Base-by-base conservation (phyloP, 202 grass and related monocot species). In the Schoenoplectus tabernaemontani region DNA sequence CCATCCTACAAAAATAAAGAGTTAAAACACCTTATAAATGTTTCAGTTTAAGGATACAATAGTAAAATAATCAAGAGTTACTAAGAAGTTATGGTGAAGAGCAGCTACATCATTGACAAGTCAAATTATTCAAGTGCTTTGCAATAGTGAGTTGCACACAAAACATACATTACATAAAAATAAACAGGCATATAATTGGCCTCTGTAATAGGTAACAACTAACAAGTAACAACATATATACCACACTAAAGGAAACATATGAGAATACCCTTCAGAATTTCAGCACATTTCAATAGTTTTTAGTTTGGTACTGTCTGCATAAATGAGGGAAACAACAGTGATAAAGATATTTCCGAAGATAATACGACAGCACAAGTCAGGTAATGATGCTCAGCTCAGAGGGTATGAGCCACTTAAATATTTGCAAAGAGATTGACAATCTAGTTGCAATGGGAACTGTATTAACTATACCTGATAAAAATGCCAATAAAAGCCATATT, bases 401-500 rank as follows among this genome's bases (percentile, higher is more conserved):
- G 41, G 46, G 15, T 28, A 53, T 74, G 46, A 74, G 26, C 33
- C 44, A 10, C 7, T 74, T 42, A 36, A 41, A 47, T n/a, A 32
- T 17, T n/a, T 74, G 66, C 69, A 30, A 24, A 24, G 26, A 74
- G 42, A 33, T 54, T 34, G 47, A 75, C 1, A 69, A 10, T 75
- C 47, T 47, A 54, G 30, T 36, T 34, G 12, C 3, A 32, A 54
- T 51, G 30, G 17, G 3, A 10, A 54, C 15, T 19, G 26, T 59
- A 79, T 51, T 65, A 80, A 64, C 82, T 15, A 79, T 89, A 91
- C 96, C 96, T 99, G 96, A 85, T 89, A 99, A 78, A 99, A 99
- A 76, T 99, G 96, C 96, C 96, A 99, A 83, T 92, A 99, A 84
- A 99, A 99, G 34, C 88, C 96, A 82, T 99, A 99, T 76, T 99